These are phyloP conservation scores for Arctostaphylos glauca DNA, from an alignment of 148 eudicot genomes.

Conservation along the genomic window DNA sequence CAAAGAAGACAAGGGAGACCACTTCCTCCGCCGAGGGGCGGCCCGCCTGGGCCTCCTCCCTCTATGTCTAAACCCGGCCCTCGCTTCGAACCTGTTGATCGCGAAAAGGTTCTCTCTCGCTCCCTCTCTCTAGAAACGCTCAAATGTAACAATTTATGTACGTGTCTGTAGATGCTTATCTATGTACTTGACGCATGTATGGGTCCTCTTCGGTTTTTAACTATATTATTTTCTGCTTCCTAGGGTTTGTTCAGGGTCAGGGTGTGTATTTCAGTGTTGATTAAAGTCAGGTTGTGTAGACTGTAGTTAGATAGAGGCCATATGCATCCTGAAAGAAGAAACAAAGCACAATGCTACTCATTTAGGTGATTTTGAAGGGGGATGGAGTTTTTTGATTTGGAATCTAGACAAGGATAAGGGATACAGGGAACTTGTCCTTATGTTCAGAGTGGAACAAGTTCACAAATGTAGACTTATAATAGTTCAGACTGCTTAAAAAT, in stretches of 20 bases:
- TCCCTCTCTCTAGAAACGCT: slow-evolving; percentile 2
- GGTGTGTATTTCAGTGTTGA: background rate
- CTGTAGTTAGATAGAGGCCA: background rate
- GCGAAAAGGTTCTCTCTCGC: slow-evolving; percentile 36
- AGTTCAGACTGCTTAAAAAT: background rate
- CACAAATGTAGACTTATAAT: too few relatives aligned
- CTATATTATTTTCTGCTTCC: too few relatives aligned
- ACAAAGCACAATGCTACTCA: background rate
- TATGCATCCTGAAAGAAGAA: background rate
- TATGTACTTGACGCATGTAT: background rate
- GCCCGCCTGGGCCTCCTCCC: slow-evolving; percentile 15
- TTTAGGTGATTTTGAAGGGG: background rate
- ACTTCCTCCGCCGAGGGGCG: slow-evolving; percentile 24
- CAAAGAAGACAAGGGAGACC: slow-evolving; percentile 35
- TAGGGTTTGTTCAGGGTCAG: too few relatives aligned
- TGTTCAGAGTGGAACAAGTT: background rate
- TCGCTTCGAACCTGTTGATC: slow-evolving; percentile 40
- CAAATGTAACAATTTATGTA: slow-evolving; percentile 10
- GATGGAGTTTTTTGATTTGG: background rate
- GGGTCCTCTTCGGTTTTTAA: too few relatives aligned
- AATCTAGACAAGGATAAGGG: background rate
- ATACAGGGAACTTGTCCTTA: background rate
- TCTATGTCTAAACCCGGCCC: slow-evolving; percentile 13
- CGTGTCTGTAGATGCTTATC: background rate
- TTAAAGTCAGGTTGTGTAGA: too few relatives aligned